Base-by-base conservation (phyloP, 805 yeast species). In the Tetrapisispora iriomotensis region DNA sequence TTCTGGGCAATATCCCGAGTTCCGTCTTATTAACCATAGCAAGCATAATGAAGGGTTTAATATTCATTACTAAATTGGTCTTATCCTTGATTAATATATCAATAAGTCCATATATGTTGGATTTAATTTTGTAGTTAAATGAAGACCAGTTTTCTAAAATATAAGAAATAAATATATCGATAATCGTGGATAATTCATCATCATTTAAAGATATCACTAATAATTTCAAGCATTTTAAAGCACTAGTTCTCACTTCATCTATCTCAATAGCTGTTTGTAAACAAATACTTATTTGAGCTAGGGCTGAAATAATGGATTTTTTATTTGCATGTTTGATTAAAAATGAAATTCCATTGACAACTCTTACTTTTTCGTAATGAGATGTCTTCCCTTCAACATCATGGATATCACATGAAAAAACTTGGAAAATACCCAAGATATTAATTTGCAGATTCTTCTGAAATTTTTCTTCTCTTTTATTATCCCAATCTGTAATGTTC, bases 211-310 rank as follows among this genome's bases (percentile, higher is more conserved):
- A 67, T 14, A 68, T 63, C 2, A 84, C 72, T 37, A 90, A 63
- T 2, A 68, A 65, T 37, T 69, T 67, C 81, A 95, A 79, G 40
- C 92, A 81, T 34, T 69, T 65, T 30, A 92, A 62, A 0, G 90
- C 75, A 29, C 72, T 71, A 13, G 64, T 63, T 43, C 79, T 79
- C 12, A 87, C 67, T 19, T 75, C 76, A 0, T 70, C 62, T 15
- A 71, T 72, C 29, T 79, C 87, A 18, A 88, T 60, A 0, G 90
- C 79, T 1, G 87, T 77, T 53, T 86, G 95, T 10, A 90, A 62
- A 49, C 94, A 82, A 2, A 94, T 82, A 43, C 85, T 80, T 4
- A 90, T 74, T 54, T 88, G 97, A 0, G 95, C 94, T 26, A 82
- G 60, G 0, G 85, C 84, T 2, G 82, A 73, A 4, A 75, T 71